Evolutionary conservation across 257 asterid genomes (phyloP).

Genomic region (Cordia subcordata): DNA sequence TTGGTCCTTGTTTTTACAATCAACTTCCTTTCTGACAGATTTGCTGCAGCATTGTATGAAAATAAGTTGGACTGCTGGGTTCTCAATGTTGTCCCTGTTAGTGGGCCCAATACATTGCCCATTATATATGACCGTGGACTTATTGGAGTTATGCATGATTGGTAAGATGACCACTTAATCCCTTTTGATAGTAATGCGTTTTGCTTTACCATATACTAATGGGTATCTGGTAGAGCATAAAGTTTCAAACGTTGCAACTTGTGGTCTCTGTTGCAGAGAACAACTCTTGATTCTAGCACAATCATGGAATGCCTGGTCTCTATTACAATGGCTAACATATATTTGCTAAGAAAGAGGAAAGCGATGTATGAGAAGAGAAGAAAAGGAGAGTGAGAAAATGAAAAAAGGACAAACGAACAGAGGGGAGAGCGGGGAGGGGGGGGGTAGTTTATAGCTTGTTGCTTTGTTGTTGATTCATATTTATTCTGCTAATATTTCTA

Average conservation of each 20-base stretch:
- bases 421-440: too few species aligned
- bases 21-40: constrained; percentile 40
- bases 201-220: neutral
- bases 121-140: constrained; percentile 95
- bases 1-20: neutral
- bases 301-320: too few species aligned
- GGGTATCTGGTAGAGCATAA: too few species aligned
- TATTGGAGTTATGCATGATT: constrained; percentile 91
- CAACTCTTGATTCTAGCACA: too few species aligned
- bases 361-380: too few species aligned
- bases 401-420: neutral
- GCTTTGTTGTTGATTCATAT: neutral
- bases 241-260: too few species aligned
- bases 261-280: too few species aligned
- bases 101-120: constrained; percentile 89
- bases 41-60: constrained; percentile 85
- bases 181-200: neutral
- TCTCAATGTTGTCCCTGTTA: constrained; percentile 87
- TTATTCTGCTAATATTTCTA: neutral
- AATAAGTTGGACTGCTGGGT: constrained; percentile 84
- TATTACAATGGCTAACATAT: too few species aligned
- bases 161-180: constrained; percentile 37
- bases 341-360: too few species aligned
- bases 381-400: neutral
- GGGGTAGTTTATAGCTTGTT: too few species aligned